phyloP scores from a whole-genome alignment of 352 stramenopile species.

The Vaucheria bursata region DNA sequence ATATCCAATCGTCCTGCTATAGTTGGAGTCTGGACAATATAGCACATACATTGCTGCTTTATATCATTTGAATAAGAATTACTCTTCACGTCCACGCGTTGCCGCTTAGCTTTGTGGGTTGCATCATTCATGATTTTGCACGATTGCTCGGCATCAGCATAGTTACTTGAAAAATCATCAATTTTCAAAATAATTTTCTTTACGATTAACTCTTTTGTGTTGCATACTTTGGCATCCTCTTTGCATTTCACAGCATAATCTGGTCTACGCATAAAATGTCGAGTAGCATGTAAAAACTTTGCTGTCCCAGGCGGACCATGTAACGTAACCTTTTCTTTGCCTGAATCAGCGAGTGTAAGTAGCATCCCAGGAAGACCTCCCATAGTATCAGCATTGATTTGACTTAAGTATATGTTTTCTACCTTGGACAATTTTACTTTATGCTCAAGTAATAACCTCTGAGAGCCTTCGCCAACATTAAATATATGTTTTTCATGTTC shows the following conservation, averaged over 20 bases:
- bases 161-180: too few relatives aligned
- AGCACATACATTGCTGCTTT: constrained; percentile 28
- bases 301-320: constrained; percentile 61
- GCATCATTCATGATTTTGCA: too few relatives aligned
- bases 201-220: not conserved
- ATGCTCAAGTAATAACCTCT: constrained; percentile 80
- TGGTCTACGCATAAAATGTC: constrained; percentile 60
- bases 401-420: constrained; percentile 68
- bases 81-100: not conserved
- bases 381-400: constrained; percentile 64
- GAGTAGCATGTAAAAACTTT: constrained; percentile 64
- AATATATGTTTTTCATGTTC: constrained; percentile 59
- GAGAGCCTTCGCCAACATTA: constrained; percentile 73
- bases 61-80: not conserved
- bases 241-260: constrained; percentile 12
- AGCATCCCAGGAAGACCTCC: constrained; percentile 71
- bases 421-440: constrained; percentile 70
- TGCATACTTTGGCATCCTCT: not conserved
- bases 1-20: constrained; percentile 46
- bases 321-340: constrained; percentile 61
- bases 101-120: not conserved
- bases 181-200: constrained; percentile 8
- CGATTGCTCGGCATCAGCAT: not conserved
- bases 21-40: constrained; percentile 28
- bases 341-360: constrained; percentile 72